Conservation (phyloP, 2,329 filamentous ascomycete species). For the Tolypocladium nubicola region DNA sequence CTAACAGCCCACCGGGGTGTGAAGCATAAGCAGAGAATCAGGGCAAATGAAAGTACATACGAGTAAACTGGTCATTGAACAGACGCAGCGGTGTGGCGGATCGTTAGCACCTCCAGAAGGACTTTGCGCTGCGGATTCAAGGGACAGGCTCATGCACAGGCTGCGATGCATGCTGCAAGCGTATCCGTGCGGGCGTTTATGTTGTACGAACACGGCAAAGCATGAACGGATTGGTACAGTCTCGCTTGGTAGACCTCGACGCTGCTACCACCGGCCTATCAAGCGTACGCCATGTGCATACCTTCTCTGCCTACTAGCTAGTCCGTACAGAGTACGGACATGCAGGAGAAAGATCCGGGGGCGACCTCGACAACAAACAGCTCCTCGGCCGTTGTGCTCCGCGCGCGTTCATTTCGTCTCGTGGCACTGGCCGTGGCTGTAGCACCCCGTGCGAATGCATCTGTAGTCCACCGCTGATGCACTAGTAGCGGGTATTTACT, state of each 20-base stretch:
- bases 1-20: background rate
- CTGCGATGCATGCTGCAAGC: background rate
- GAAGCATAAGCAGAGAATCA: background rate
- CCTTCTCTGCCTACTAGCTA: too few species aligned
- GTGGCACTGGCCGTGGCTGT: too few species aligned
- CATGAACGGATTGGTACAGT: background rate
- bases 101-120: background rate
- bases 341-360: background rate
- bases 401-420: too few species aligned
- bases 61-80: background rate
- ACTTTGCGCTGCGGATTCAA: background rate
- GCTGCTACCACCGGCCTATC: background rate
- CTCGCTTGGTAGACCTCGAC: background rate
- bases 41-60: background rate
- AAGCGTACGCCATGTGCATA: background rate
- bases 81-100: background rate
- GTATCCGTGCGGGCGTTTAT: background rate
- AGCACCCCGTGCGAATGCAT: background rate
- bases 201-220: background rate
- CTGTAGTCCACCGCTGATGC: background rate
- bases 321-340: too few species aligned
- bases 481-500: background rate
- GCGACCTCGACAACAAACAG: background rate
- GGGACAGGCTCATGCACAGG: background rate
- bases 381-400: background rate